These are phyloP conservation scores for Pouteria campechiana DNA, from an alignment of 179 eudicot genomes.

Conservation along the genomic window DNA sequence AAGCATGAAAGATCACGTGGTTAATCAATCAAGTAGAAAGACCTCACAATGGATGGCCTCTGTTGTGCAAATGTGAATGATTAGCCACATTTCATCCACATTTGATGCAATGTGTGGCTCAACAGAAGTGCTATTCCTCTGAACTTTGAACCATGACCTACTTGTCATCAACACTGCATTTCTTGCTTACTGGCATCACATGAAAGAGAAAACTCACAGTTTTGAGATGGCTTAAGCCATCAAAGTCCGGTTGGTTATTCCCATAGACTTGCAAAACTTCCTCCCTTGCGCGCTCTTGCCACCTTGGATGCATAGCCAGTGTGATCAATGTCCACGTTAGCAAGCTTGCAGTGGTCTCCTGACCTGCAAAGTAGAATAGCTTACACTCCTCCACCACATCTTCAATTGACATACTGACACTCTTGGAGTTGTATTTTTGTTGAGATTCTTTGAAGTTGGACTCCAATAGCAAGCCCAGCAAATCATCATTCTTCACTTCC, in stretches of 20 bases:
- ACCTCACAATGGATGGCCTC: no score
- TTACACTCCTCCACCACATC: slow-evolving; percentile 18
- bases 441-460: slow-evolving; percentile 17
- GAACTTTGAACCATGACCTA: no score
- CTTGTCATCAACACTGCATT: no score
- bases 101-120: no score
- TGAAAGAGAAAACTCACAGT: slow-evolving; percentile 14
- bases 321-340: slow-evolving; percentile 12
- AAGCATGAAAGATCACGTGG: no score
- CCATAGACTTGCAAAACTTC: slow-evolving; percentile 10
- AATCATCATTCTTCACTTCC: slow-evolving; percentile 8
- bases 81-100: no score
- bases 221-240: slow-evolving; percentile 13
- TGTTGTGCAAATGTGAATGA: no score
- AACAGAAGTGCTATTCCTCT: no score
- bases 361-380: slow-evolving; percentile 16
- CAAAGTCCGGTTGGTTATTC: slow-evolving; percentile 7
- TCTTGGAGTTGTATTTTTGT: slow-evolving; percentile 2
- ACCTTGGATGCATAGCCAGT: slow-evolving; percentile 6
- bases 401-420: slow-evolving; percentile 3
- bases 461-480: slow-evolving; percentile 13
- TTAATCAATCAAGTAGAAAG: no score
- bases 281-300: slow-evolving; percentile 17
- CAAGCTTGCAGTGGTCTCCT: slow-evolving; percentile 14
- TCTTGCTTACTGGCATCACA: no score